phyloP scores from a whole-genome alignment of 2,329 filamentous ascomycete species.

The Aspergillus tubingensis region DNA sequence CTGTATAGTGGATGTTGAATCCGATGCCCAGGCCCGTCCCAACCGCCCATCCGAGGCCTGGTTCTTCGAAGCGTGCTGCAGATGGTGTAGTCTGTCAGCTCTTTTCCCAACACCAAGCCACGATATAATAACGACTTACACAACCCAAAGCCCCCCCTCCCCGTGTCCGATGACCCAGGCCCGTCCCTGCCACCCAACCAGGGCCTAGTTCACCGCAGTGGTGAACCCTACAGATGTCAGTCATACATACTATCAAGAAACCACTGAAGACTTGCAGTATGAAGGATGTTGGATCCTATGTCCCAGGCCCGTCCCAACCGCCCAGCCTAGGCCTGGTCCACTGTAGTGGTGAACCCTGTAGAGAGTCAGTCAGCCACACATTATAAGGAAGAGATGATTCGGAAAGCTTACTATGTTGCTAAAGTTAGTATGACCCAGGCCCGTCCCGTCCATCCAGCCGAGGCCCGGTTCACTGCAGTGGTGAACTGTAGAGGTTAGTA shows the following conservation, averaged over 20 bases:
- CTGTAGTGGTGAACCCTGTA: no score
- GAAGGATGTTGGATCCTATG: neutral
- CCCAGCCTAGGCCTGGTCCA: slow-evolving; percentile 12
- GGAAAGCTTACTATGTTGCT: no score
- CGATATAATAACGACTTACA: neutral
- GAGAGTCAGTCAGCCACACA: no score
- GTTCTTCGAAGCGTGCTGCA: neutral
- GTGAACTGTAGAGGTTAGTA: no score
- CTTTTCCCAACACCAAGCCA: no score
- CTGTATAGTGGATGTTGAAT: no score
- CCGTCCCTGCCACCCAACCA: slow-evolving; percentile 16
- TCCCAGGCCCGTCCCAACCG: slow-evolving; percentile 20
- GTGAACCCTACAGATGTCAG: no score
- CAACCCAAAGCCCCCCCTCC: neutral
- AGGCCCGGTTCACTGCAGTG: neutral
- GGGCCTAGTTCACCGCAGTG: neutral
- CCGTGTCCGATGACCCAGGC: slow-evolving; percentile 1
- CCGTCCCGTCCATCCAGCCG: slow-evolving; percentile 15
- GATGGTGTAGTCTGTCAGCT: no score
- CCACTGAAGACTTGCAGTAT: no score
- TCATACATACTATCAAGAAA: no score
- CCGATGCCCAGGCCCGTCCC: neutral
- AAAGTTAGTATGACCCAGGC: neutral
- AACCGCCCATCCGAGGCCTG: slow-evolving; percentile 9
- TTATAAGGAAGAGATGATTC: no score